phyloP scores from a whole-genome alignment of 345 rosid genomes.

The Corchorus olitorius region DNA sequence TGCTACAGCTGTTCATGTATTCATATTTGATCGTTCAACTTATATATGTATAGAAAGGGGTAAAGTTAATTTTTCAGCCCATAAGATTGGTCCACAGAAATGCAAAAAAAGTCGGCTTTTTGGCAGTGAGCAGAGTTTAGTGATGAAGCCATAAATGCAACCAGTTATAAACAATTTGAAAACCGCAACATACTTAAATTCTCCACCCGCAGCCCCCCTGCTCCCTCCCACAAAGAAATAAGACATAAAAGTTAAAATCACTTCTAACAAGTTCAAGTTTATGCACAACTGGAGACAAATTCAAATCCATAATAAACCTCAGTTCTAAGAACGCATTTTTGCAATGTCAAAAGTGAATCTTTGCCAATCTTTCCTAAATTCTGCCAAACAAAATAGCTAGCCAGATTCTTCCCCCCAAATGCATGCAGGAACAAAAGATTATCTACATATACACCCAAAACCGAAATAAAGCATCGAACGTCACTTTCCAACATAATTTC shows the following conservation, averaged over 20 bases:
- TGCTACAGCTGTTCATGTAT: not conserved
- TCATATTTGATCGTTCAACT: not conserved
- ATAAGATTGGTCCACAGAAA: not conserved
- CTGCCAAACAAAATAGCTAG: not conserved
- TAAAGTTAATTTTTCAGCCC: not conserved
- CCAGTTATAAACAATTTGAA: not conserved
- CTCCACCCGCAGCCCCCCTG: not conserved
- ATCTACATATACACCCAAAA: not conserved
- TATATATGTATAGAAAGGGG: not conserved
- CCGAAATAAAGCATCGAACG: not conserved
- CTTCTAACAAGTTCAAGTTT: not conserved
- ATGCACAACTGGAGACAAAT: not conserved
- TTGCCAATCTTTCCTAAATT: not conserved
- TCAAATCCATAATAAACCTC: not conserved
- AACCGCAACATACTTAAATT: not conserved
- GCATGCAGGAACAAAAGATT: not conserved
- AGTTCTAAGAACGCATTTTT: not conserved
- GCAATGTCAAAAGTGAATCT: not conserved
- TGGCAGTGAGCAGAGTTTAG: not conserved
- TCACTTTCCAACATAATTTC: not conserved
- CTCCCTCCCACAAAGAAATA: not conserved
- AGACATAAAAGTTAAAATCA: not conserved
- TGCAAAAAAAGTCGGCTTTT: not conserved
- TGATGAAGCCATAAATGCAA: not conserved
- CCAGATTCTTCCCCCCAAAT: not conserved